Conservation (phyloP, 2,329 filamentous ascomycete genomes). For the Paecilomyces formosus region DNA sequence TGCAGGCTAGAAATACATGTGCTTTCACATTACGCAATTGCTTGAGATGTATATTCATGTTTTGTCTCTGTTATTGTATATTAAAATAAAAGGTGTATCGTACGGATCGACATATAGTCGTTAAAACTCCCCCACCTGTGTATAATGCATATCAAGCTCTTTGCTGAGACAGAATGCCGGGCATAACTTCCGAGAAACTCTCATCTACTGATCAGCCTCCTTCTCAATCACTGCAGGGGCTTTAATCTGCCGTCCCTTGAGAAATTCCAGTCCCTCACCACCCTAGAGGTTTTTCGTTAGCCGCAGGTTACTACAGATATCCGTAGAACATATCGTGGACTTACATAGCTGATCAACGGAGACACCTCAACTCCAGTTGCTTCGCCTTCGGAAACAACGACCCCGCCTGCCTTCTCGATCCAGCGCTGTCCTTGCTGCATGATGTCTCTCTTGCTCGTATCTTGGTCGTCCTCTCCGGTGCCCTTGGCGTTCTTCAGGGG, state of each 20-base stretch:
- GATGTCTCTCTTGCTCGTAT: constrained; percentile 86
- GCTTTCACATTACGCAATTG: background rate
- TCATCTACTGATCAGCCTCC: constrained; percentile 33
- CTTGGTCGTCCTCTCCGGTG: constrained; percentile 84
- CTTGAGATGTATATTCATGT: background rate
- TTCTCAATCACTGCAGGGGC: constrained; percentile 59
- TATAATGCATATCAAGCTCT: background rate
- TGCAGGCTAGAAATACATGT: background rate
- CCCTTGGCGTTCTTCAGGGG: constrained; percentile 87
- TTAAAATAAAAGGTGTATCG: background rate
- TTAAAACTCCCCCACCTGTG: background rate
- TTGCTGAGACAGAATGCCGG: background rate
- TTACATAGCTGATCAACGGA: constrained; percentile 89
- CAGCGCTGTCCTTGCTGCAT: constrained; percentile 84
- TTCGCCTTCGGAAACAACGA: constrained; percentile 57
- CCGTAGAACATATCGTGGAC: constrained; percentile 31
- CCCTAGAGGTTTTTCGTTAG: constrained; percentile 35
- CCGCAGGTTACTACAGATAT: background rate
- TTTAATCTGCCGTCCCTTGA: constrained; percentile 53
- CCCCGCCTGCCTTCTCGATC: constrained; percentile 70
- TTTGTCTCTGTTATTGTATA: background rate
- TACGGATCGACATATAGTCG: background rate
- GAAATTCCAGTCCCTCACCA: constrained; percentile 57
- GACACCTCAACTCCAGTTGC: constrained; percentile 76
- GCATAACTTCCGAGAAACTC: background rate